Conservation (phyloP, 1,139 yeast species). For the Zygosaccharomyces pseudobailii region DNA sequence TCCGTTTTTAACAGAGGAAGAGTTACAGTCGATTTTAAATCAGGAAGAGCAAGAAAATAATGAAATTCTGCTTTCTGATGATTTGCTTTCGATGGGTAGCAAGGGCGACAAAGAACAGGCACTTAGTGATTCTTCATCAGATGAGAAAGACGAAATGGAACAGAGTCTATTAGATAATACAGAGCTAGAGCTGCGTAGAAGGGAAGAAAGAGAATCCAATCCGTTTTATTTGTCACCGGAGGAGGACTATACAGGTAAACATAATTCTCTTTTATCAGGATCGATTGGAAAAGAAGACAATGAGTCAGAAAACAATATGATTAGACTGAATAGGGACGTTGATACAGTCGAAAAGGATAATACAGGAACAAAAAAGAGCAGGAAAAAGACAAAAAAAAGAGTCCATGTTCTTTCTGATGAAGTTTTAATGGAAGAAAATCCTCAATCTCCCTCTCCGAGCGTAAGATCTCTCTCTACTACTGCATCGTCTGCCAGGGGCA, state of each 20-base stretch:
- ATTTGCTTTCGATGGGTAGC: constrained; percentile 10
- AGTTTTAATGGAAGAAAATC: constrained; percentile 36
- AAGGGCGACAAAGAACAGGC: neutral
- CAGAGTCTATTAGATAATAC: constrained; percentile 27
- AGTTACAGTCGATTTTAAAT: constrained; percentile 27
- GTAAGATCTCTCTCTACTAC: constrained; percentile 7
- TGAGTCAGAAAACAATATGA: constrained; percentile 6
- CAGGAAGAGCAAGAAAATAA: constrained; percentile 32
- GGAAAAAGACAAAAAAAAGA: constrained; percentile 43
- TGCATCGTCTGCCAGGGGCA: constrained; percentile 8
- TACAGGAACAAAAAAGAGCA: constrained; percentile 24
- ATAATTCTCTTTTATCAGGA: constrained; percentile 13
- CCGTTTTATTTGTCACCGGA: constrained; percentile 23
- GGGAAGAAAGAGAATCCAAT: constrained; percentile 19
- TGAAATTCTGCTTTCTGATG: constrained; percentile 17
- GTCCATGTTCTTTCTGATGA: constrained; percentile 62
- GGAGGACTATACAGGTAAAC: constrained; percentile 20
- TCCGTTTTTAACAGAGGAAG: constrained; percentile 30
- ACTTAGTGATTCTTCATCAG: neutral
- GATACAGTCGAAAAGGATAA: neutral
- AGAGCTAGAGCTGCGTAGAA: constrained; percentile 26
- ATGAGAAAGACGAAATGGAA: constrained; percentile 10
- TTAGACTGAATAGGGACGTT: constrained; percentile 9
- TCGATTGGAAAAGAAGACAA: constrained; percentile 13
- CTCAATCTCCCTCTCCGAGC: constrained; percentile 6